Percentiles rank a stretch among this genome's conserved stretches.
These are phyloP conservation scores for Lachnellula hyalina DNA, from an alignment of 2,329 filamentous ascomycete genomes.

Conservation along the genomic window DNA sequence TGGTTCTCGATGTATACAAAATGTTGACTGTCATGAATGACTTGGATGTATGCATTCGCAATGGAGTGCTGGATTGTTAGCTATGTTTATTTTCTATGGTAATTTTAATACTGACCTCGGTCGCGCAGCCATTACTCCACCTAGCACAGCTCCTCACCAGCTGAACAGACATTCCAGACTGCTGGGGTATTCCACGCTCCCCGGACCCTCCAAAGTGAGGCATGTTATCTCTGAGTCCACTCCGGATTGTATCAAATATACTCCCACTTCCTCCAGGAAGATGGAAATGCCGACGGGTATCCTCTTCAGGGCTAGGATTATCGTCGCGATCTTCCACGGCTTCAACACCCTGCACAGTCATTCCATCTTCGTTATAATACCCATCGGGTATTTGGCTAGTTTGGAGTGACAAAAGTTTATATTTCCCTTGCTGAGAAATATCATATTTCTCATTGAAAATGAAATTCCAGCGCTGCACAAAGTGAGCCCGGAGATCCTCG, in stretches of 20 bases:
- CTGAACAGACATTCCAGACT: conserved; percentile 29
- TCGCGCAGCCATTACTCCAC: conserved; percentile 54
- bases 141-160: conserved; percentile 41
- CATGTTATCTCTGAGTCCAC: neutral
- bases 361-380: conserved; percentile 24
- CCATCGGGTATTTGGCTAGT: conserved; percentile 18
- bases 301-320: conserved; percentile 1
- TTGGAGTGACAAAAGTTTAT: conserved; percentile 28
- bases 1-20: conserved; percentile 78
- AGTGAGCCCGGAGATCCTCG: conserved; percentile 69
- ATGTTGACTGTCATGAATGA: conserved; percentile 63
- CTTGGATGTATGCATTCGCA: conserved; percentile 73
- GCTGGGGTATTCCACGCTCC: neutral
- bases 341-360: conserved; percentile 6
- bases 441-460: conserved; percentile 79
- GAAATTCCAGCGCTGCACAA: conserved; percentile 86
- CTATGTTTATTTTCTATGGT: conserved; percentile 14
- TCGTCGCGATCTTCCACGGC: conserved; percentile 2
- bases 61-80: conserved; percentile 59
- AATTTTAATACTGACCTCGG: conserved; percentile 40
- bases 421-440: conserved; percentile 43
- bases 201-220: neutral
- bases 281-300: conserved; percentile 6
- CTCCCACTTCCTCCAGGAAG: conserved; percentile 10
- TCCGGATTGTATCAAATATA: conserved; percentile 13